These are phyloP conservation scores for Phytopythium litorale DNA, from an alignment of 352 stramenopile genomes.

Conservation along the genomic window DNA sequence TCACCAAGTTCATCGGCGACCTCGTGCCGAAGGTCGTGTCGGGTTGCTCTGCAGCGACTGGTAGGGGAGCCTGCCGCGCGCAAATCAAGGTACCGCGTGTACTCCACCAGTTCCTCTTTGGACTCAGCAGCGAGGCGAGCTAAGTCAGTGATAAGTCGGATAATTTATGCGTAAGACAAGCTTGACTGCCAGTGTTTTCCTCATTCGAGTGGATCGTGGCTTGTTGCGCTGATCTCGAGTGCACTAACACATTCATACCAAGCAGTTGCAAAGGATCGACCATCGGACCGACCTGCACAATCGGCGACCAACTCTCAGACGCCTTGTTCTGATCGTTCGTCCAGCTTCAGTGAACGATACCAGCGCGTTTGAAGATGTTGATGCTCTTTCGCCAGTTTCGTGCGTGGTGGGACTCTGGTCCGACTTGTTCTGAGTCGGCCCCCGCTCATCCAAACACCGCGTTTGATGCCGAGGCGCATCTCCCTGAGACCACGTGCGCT, in stretches of 20 bases:
- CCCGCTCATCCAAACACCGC: neutral
- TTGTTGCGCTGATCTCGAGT: too few species aligned
- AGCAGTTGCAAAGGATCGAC: too few species aligned
- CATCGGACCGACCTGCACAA: too few species aligned
- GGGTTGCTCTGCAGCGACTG: conserved; percentile 7
- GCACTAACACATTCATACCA: too few species aligned
- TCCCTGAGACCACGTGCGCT: neutral
- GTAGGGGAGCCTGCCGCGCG: conserved; percentile 10
- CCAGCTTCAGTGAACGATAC: too few species aligned
- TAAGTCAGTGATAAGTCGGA: neutral
- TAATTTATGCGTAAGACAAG: neutral
- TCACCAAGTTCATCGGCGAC: conserved; percentile 14
- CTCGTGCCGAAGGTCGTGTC: conserved; percentile 10
- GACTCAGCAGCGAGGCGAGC: neutral
- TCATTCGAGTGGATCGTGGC: too few species aligned
- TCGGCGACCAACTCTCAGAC: too few species aligned
- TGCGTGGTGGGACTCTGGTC: neutral
- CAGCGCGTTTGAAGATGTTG: too few species aligned
- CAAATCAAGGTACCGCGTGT: conserved; percentile 15
- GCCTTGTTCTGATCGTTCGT: neutral
- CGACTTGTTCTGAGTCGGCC: neutral
- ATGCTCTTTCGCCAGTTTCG: neutral
- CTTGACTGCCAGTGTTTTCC: too few species aligned
- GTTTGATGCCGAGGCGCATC: neutral
- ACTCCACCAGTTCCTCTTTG: conserved; percentile 25